Base-by-base conservation (phyloP, 1,284 basidiomycete genomes). In the Trametes pubescens region DNA sequence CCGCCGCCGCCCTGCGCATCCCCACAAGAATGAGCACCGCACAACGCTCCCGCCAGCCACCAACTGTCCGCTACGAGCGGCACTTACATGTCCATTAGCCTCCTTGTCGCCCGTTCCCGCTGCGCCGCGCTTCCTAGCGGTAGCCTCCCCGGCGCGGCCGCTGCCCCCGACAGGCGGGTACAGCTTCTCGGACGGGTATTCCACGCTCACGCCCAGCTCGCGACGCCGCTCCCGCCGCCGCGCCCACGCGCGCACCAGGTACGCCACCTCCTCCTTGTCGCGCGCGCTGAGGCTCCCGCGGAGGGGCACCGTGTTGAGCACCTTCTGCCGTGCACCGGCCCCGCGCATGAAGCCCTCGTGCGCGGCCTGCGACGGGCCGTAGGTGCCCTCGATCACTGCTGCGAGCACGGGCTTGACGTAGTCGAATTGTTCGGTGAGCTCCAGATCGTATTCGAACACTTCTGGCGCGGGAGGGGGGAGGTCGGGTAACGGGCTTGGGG, bases 351-450 rank as follows among this genome's bases (percentile, higher is more conserved):
- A 93, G 1, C 71, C 73, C 0, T 78, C 76, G 63, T 91, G 85
- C 22, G 79, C 79, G 21, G 71, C 66, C 59, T 67, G 74, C 1
- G 84, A 82, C 5, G 91, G 91, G 2, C 64, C 69, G 71, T 90
- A 92, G 29, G 74, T 68, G 37, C 84, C 82, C 40, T 80, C 81
- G 34, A 92, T 73, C 48, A 91, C 82, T 2, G 85, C 85, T 26
- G 72, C 74, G 51, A 93, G 76, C 18, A 92, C 79, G 2, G 86
- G 86, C 64, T 87, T 90, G 32, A 84, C 81, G 69, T 90, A 89
- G 21, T 78, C 80, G 59, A 92, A 84, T 69, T 93, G 89, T 51
- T 83, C 76, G 11, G 78, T 78, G n/a, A 90, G 78, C 8, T 80
- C 63, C 34, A 90, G 79, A 34, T 78, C 72, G 43, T 68, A 71